Evolutionary conservation across 495 filamentous ascomycete species (phyloP), one percentile per base, ranked within the genome.

Genomic region (Cairneyella variabilis): DNA sequence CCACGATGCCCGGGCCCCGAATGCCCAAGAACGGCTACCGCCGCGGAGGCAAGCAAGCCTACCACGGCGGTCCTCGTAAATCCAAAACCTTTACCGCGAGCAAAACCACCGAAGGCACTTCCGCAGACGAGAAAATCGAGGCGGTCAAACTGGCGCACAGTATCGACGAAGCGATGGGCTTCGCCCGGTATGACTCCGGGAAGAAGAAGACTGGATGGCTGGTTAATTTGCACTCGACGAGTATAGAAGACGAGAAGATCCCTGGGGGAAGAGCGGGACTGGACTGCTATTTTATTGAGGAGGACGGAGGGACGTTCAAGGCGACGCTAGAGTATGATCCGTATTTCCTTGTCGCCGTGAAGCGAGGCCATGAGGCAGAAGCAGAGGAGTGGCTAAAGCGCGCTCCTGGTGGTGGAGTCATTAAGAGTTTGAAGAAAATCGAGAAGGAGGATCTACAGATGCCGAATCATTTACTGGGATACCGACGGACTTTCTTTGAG

Each of bases 241-340:
- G 80, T 17, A 75, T 97, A 30, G 86, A 95, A 64, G 92, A 97
- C 68, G 76, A 89, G 18, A 89, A 90, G 54, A 73, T 89, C 4
- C 82, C 83, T 10, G 54, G 58, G 3, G 61, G 61, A 3, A 80
- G 90, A 56, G 90, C 93, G 2, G 93, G 86, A 6, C 84, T 99
- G 48, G 95, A 99, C 69, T 97, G 86, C 70, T 99, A 96, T 70
- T 97, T 99, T 70, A 82, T 99, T 43, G 90, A 93, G 64, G 90
- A 97, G 49, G 88, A 91, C 63, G 91, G 92, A 10, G 80, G 80
- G 20, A 96, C 88, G 21, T 99, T 97, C 78, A 97, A 97, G 69
- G 91, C 93, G 36, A 97, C 92, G 17, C 73, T 97, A 53, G 89
- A 95, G 68, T 96, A 96, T 64, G 91, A 97, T 66, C 93, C 93